Conservation (phyloP, 768 basidiomycete genomes). For the Trametes gibbosa region DNA sequence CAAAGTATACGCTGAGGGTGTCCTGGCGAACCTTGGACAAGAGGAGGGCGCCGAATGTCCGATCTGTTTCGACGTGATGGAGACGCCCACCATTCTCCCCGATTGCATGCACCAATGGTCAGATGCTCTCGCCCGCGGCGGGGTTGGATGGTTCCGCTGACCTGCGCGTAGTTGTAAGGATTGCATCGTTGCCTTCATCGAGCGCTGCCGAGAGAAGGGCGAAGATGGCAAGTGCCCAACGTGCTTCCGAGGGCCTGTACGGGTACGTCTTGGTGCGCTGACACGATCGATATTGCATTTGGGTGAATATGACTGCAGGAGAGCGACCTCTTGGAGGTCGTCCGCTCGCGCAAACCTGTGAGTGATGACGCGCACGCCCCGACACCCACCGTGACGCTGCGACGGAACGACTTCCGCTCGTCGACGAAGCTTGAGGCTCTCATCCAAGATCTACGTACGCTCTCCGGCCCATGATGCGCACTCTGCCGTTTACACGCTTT, state of each 20-base stretch:
- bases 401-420: constrained; percentile 81
- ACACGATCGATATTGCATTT: background rate
- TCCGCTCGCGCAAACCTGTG: constrained; percentile 44
- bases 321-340: constrained; percentile 61
- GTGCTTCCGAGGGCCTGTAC: constrained; percentile 69
- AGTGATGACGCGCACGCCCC: too few relatives aligned
- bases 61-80: constrained; percentile 78
- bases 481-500: background rate
- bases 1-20: constrained; percentile 57
- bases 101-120: constrained; percentile 78
- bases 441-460: constrained; percentile 63
- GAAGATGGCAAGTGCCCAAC: constrained; percentile 78
- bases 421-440: constrained; percentile 92
- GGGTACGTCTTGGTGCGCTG: constrained; percentile 37
- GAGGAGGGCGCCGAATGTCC: constrained; percentile 64
- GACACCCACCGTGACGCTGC: constrained; percentile 50
- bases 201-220: constrained; percentile 62
- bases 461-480: background rate
- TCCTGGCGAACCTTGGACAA: constrained; percentile 55
- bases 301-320: constrained; percentile 36
- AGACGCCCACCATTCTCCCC: constrained; percentile 66
- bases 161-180: constrained; percentile 70
- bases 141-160: background rate
- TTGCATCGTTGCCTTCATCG: constrained; percentile 76
- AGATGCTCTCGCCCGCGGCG: constrained; percentile 19